Evolutionary conservation across 2,329 filamentous ascomycete genomes (phyloP).

Genomic region (Trichoderma citrinoviride): DNA sequence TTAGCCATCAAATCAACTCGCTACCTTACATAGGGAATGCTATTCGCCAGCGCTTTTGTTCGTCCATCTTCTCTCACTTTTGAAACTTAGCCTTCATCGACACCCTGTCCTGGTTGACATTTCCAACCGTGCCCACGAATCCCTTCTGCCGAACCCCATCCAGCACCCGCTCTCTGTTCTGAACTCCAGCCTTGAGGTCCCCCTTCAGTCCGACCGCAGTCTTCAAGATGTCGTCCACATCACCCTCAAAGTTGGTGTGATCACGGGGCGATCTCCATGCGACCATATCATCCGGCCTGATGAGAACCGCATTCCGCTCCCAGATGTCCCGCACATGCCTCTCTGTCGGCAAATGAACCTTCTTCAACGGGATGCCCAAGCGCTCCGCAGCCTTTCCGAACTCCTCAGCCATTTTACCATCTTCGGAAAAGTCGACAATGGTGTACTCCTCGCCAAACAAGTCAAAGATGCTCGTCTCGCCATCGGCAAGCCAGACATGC

Average conservation of each 20-base stretch:
- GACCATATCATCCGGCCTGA: not conserved
- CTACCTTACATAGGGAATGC: not conserved
- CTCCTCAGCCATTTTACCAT: not conserved
- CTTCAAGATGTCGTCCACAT: not conserved
- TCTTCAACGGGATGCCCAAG: not conserved
- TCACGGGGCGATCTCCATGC: not conserved
- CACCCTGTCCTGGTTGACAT: not conserved
- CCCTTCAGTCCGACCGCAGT: not conserved
- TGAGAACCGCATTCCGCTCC: not conserved
- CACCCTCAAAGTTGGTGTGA: not conserved
- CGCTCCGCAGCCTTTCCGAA: not conserved
- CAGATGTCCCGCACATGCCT: not conserved
- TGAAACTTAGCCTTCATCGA: slow-evolving; percentile 6
- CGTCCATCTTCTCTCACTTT: not conserved
- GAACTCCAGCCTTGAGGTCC: not conserved
- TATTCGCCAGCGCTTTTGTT: too few relatives aligned
- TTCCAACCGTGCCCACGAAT: slow-evolving; percentile 1
- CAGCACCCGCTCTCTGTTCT: not conserved
- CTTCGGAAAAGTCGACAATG: slow-evolving; percentile 6
- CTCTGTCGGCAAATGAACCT: not conserved
- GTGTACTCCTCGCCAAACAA: slow-evolving; percentile 4
- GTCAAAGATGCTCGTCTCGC: slow-evolving; percentile 12
- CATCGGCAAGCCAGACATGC: slow-evolving; percentile 7
- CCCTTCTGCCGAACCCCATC: not conserved
- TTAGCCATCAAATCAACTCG: not conserved